Conservation (phyloP, 768 basidiomycete genomes). For the Lactarius tabidus region DNA sequence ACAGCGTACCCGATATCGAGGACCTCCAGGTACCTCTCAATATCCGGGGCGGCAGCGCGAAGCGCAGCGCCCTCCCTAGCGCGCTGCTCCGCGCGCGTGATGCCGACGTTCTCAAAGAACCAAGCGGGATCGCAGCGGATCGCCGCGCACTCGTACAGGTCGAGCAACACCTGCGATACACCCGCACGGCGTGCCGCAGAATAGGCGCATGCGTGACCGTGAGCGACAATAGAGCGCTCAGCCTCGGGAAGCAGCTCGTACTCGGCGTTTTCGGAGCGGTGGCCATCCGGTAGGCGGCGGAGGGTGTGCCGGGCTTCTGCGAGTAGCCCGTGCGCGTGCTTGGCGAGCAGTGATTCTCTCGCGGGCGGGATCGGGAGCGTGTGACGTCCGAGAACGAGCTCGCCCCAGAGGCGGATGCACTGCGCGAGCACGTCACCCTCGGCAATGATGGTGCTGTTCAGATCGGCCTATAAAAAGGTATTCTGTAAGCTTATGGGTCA, state of each 20-base stretch:
- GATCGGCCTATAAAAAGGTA: conserved; percentile 2
- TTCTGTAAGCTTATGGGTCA: background rate
- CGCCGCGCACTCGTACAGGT: conserved; percentile 23
- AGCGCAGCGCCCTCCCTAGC: conserved; percentile 2
- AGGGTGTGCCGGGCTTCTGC: conserved; percentile 2
- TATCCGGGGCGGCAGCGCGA: conserved; percentile 13
- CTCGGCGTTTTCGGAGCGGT: conserved; percentile 20
- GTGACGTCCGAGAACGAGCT: conserved; percentile 26
- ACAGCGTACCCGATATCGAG: conserved; percentile 18
- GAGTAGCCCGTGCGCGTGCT: conserved; percentile 18
- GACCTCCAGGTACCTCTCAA: conserved; percentile 16
- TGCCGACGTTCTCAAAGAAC: conserved; percentile 24
- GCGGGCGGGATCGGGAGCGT: conserved; percentile 22
- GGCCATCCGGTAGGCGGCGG: conserved; percentile 1
- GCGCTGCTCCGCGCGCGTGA: conserved; percentile 11
- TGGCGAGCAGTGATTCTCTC: conserved; percentile 19
- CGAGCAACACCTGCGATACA: conserved; percentile 21
- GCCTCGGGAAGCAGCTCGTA: conserved; percentile 26
- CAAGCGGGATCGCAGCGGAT: conserved; percentile 25
- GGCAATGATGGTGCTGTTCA: conserved; percentile 23
- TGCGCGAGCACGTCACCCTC: conserved; percentile 30
- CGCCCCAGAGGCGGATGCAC: conserved; percentile 28
- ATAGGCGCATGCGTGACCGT: conserved; percentile 26
- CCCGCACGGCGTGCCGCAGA: conserved; percentile 17
- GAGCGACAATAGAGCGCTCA: conserved; percentile 21